A percentile compares a stretch with the other conserved stretches of the same genome.
Evolutionary conservation across 2,329 filamentous ascomycete genomes (phyloP).

Genomic region (Cercospora brassicicola): DNA sequence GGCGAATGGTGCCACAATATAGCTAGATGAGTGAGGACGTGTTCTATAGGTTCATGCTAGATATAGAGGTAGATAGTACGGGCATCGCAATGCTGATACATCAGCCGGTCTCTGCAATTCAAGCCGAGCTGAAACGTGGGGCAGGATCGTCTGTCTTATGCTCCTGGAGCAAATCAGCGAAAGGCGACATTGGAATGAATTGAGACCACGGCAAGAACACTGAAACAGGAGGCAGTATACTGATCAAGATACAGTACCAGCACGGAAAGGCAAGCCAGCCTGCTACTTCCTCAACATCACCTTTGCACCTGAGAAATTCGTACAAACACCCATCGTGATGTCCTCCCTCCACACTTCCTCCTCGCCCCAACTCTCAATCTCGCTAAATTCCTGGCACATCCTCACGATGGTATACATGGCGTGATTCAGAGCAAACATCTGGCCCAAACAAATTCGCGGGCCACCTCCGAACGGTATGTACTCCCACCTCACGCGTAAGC

Average conservation of each 20-base stretch:
- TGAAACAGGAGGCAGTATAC: background rate
- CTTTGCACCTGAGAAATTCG: conserved; percentile 3
- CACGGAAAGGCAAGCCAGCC: background rate
- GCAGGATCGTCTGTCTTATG: background rate
- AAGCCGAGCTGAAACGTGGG: background rate
- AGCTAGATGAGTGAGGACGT: background rate
- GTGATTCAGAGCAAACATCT: conserved; percentile 9
- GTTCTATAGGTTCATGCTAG: background rate
- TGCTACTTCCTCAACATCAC: conserved; percentile 3
- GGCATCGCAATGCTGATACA: background rate
- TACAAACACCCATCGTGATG: background rate
- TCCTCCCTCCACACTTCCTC: conserved; percentile 3
- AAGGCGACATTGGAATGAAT: background rate
- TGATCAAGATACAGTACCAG: background rate
- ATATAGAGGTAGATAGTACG: background rate
- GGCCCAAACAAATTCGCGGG: conserved; percentile 19
- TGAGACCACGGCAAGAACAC: background rate
- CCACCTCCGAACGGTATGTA: conserved; percentile 24
- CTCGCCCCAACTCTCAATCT: background rate
- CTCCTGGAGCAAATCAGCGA: background rate
- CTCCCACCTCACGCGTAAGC: conserved; percentile 6
- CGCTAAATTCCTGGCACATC: background rate
- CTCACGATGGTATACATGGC: conserved; percentile 7
- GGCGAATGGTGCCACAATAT: background rate
- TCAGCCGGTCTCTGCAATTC: background rate